phyloP scores from a whole-genome alignment of 345 rosid species.

The Nasturtium officinale region DNA sequence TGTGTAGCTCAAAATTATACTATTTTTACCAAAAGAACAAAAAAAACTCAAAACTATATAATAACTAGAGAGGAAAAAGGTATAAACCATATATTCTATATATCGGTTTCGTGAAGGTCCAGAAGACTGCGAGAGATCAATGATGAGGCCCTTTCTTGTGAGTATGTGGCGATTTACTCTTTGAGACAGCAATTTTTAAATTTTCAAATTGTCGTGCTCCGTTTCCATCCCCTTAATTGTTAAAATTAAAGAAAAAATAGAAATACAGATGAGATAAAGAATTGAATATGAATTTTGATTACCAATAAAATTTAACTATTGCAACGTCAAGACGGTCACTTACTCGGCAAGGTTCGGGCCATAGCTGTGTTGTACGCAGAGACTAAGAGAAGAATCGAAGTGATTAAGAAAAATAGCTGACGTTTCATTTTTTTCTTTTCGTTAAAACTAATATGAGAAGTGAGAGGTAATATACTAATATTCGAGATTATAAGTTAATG shows the following conservation, averaged over 20 bases:
- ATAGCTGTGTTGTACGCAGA: not conserved
- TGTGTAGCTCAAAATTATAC: not conserved
- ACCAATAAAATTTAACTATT: not conserved
- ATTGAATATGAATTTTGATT: not conserved
- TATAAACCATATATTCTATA: no score
- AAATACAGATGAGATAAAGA: not conserved
- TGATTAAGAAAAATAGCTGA: not conserved
- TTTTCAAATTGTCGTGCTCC: not conserved
- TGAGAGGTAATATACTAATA: not conserved
- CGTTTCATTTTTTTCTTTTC: not conserved
- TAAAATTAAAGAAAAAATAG: no score
- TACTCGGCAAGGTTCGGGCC: conserved; percentile 28
- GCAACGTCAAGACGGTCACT: conserved; percentile 7
- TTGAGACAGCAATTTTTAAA: not conserved
- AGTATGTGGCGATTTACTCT: not conserved
- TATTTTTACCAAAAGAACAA: not conserved
- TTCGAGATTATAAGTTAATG: not conserved
- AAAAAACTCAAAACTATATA: not conserved
- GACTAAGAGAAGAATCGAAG: conserved; percentile 23
- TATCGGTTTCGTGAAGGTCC: not conserved
- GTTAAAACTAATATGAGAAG: not conserved
- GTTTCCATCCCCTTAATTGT: not conserved
- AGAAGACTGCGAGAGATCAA: not conserved
- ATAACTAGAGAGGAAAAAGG: not conserved
- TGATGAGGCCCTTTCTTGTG: not conserved